These are phyloP conservation scores for Prunella vulgaris DNA, from an alignment of 257 asterid species.

Conservation along the genomic window DNA sequence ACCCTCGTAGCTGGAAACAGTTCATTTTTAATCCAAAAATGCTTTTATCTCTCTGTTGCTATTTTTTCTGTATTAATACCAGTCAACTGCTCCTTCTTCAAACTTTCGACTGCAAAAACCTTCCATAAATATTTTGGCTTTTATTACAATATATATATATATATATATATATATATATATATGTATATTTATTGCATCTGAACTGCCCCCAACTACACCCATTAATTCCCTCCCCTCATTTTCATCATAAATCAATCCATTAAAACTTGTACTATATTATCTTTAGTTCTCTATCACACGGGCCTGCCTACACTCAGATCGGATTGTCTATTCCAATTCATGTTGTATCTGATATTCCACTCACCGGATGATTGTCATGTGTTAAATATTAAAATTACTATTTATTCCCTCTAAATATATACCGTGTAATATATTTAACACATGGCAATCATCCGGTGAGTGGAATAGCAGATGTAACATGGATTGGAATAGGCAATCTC, in stretches of 20 bases:
- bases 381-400: too few species aligned
- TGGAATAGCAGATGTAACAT: too few species aligned
- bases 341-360: too few species aligned
- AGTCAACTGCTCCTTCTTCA: conserved; percentile 25
- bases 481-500: too few species aligned
- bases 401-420: too few species aligned
- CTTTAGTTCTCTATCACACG: background rate
- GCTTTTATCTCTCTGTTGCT: background rate
- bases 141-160: background rate
- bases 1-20: background rate
- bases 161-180: conserved; percentile 21
- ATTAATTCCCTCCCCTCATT: conserved; percentile 4
- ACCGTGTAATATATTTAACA: too few species aligned
- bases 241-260: background rate
- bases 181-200: conserved; percentile 27
- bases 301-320: background rate
- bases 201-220: conserved; percentile 29
- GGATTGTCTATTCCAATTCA: too few species aligned
- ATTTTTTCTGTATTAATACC: conserved; percentile 23
- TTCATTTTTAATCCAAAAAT: background rate
- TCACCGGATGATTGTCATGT: too few species aligned
- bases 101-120: conserved; percentile 24
- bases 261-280: background rate
- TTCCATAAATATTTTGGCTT: background rate
- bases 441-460: too few species aligned